Evolutionary conservation across 2,329 filamentous ascomycete species (phyloP), one percentile per base, ranked within the genome.

Genomic region (Colletotrichum truncatum): DNA sequence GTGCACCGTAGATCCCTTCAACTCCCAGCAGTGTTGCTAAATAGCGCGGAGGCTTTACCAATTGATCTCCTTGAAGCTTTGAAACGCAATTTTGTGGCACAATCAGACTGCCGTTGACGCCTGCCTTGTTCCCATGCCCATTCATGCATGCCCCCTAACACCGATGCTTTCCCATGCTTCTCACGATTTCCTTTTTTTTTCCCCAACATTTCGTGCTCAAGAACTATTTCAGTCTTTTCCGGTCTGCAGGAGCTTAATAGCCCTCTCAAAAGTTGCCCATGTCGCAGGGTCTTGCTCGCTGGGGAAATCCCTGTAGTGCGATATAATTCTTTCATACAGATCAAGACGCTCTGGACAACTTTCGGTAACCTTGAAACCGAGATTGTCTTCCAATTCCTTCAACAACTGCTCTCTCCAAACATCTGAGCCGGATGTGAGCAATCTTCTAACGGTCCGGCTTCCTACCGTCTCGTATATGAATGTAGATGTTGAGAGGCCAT

Each of bases 391-490:
- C 5, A 63, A 18, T 4, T 51, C 34, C 4, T 58, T 11, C 5
- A 51, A n/a, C 7, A 51, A 46, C 26, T 51, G 53, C 5, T 51
- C 36, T 36, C 28, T n/a, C 28, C 53, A 49, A 14, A 63, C 14
- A 25, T 9, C 23, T 8, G 60, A 38, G 5, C 25, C 53, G 1
- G 53, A 58, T n/a, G 21, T n/a, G 9, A 63, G 26, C 2, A 58
- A 21, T 12, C 28, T 45, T 6, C 16, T 43, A 4, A 51, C 28
- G 4, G 26, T 48, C 14, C 60, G 53, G 21, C 60, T 18, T 2
- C 25, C 60, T 6, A 30, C 34, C 2, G 36, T 16, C n/a, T 58
- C 60, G n/a, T 58, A 58, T 3, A 63, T 10, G n/a, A 63, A 63
- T 1, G 45, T 10, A 8, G 60, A 63, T 9, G 9, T 16, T 3